A percentile compares a stretch with the other conserved stretches of the same genome.
Conservation (phyloP, 768 basidiomycete genomes). For the Podaxis pistillaris region DNA sequence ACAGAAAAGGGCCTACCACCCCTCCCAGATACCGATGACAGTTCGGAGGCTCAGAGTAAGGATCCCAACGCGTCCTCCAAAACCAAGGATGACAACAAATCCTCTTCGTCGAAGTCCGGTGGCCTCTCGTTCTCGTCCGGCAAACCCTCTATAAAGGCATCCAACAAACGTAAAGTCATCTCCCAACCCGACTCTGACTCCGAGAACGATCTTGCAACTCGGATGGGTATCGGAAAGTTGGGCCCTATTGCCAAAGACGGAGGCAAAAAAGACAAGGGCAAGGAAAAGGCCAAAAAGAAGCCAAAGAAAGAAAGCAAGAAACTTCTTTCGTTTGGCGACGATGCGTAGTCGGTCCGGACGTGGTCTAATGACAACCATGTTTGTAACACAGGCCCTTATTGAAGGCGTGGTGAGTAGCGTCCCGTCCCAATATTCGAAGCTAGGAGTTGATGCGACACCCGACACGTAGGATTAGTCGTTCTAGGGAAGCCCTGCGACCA, state of each 20-base stretch:
- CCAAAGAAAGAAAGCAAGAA: conserved; percentile 49
- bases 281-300: conserved; percentile 49
- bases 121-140: conserved; percentile 46
- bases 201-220: conserved; percentile 23
- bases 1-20: conserved; percentile 63
- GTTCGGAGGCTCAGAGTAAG: conserved; percentile 16
- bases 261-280: conserved; percentile 32
- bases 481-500: too few species aligned
- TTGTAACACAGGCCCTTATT: not conserved
- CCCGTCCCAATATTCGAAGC: not conserved
- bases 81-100: conserved; percentile 18
- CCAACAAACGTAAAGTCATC: conserved; percentile 41
- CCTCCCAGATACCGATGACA: conserved; percentile 39
- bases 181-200: conserved; percentile 25
- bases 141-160: conserved; percentile 29
- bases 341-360: conserved; percentile 29
- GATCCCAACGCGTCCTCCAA: conserved; percentile 22
- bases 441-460: too few species aligned
- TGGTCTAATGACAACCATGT: not conserved
- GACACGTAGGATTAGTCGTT: too few species aligned
- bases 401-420: not conserved
- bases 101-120: conserved; percentile 17
- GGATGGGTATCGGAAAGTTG: conserved; percentile 17
- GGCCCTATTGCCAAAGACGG: conserved; percentile 23
- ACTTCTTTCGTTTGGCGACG: conserved; percentile 59